Evolutionary conservation across 2,329 filamentous ascomycete species (phyloP), one percentile per base, ranked within the genome.

Genomic region (Aulographum hederae): DNA sequence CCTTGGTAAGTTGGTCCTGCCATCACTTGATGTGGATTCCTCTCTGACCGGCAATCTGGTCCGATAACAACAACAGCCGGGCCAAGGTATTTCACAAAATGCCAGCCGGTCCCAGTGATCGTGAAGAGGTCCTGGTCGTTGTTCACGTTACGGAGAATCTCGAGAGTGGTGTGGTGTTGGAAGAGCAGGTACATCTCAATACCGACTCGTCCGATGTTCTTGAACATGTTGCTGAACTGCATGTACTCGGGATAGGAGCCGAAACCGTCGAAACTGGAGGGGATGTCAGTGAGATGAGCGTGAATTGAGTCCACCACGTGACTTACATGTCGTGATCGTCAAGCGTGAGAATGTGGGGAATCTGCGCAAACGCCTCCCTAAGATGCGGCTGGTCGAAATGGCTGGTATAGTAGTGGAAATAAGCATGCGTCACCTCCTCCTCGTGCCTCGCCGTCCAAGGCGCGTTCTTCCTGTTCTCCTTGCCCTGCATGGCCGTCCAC

Each of bases 161-260:
- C 89, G 3, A 91, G 65, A 0, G 86, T 95, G 0, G 89, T 95
- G 52, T 98, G 89, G 48, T 98, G 89, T 49, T 98, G 89, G 64
- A 98, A 98, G 5, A 98, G 68, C 21, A 98, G 66, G 49, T 95
- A 98, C 85, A 94, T 94, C 43, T 95, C 84, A 34, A 91, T 85
- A 15, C 84, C 89, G 38, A 98, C 76, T 23, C 89, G 73, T 16
- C 89, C 89, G 46, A 95, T 92, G 48, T 95, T 95, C 58, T 92
- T 94, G 63, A 98, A 95, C 58, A 95, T 84, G 40, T 92, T 78
- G 13, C 84, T 94, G 41, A 80, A 80, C 49, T 98, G 89, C 86
- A 98, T 95, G 50, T 95, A 91, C 38, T 93, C 84, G 0, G 89
- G 89, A 46, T 95, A 98, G 2, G 84, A 93, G 18, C 89, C 89